Evolutionary conservation across 1,139 yeast species (phyloP).

Genomic region (Geotrichum macrosporum): DNA sequence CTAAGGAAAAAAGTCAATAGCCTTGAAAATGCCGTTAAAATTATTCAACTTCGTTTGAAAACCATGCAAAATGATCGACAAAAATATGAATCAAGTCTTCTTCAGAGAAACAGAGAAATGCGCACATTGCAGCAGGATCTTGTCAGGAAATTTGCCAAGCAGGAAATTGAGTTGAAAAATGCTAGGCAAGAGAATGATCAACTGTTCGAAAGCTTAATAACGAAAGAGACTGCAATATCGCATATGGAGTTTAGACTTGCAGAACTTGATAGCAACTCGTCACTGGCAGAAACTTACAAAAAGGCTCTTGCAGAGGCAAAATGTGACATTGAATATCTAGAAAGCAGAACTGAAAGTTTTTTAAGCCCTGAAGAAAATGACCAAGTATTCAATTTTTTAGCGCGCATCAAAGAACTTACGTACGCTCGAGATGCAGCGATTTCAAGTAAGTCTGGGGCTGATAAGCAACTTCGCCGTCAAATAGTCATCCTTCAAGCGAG

Average conservation of each 20-base stretch:
- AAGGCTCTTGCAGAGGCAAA: conserved; percentile 25
- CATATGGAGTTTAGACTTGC: conserved; percentile 28
- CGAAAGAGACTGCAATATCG: conserved; percentile 24
- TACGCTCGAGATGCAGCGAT: conserved; percentile 20
- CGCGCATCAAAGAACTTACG: conserved; percentile 8
- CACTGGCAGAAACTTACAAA: conserved; percentile 24
- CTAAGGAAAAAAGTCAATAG: conserved; percentile 7
- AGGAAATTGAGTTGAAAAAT: conserved; percentile 26
- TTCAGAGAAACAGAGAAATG: conserved; percentile 29
- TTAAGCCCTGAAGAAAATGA: conserved; percentile 11
- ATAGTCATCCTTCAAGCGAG: conserved; percentile 24
- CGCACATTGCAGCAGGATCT: conserved; percentile 23
- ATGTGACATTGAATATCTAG: conserved; percentile 24
- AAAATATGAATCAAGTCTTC: conserved; percentile 15
- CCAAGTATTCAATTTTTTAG: conserved; percentile 8
- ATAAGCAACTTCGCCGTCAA: conserved; percentile 21
- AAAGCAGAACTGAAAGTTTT: conserved; percentile 9
- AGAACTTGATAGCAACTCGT: conserved; percentile 23
- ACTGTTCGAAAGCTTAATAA: conserved; percentile 16
- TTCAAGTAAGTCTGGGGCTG: conserved; percentile 21
- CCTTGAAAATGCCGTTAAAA: conserved; percentile 16
- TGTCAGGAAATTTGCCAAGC: conserved; percentile 22
- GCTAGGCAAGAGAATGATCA: conserved; percentile 26
- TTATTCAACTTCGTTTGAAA: conserved; percentile 6
- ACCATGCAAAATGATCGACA: conserved; percentile 15